Base-by-base conservation (phyloP, 2,329 filamentous ascomycete genomes). In the Aspergillus ochraceus region DNA sequence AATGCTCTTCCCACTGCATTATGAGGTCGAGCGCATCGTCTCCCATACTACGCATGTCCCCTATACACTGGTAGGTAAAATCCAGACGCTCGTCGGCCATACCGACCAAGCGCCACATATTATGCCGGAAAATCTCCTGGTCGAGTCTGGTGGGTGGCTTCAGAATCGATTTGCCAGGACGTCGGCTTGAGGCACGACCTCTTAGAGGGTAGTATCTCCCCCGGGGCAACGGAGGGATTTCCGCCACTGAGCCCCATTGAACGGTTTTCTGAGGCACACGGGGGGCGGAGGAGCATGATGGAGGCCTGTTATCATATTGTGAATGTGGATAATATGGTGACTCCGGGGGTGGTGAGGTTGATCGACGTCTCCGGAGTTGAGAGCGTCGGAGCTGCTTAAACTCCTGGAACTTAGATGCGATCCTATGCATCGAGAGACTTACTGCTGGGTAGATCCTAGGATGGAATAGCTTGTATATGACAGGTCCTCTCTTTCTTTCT, bases 101-200 rank as follows among this genome's bases (percentile, higher is more conserved):
- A 14, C 42, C 11, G 2, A 59, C 24, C 50, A 64, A 50, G 8
- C 29, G n/a, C 45, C 60, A 61, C 2, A 64, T 57, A n/a, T 65
- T 66, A 2, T 30, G 47, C 22, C 51, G 39, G 29, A 59, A 29
- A 50, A 65, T 65, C 22, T 62, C 61, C 8, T 62, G 47, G 32
- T 66, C 66, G 2, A 36, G 29, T 2, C 58, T 3, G 3, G 66
- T 65, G 11, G 63, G 61, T 2, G 59, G 59, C 36, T 63, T 66
- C 12, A 64, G 51, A 45, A 63, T 64, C 12, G 62, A 42, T 22
- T 54, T 60, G 14, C 26, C 22, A 2, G 51, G 39, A 9, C 30
- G 22, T 22, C 39, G 30, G 22, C n/a, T 47, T 22, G 22, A 14
- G 20, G 14, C 36, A 42, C 17, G 36, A 17, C 17, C 17, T 42